Conservation (phyloP, 352 stramenopile species). For the Phytopythium delawarense region DNA sequence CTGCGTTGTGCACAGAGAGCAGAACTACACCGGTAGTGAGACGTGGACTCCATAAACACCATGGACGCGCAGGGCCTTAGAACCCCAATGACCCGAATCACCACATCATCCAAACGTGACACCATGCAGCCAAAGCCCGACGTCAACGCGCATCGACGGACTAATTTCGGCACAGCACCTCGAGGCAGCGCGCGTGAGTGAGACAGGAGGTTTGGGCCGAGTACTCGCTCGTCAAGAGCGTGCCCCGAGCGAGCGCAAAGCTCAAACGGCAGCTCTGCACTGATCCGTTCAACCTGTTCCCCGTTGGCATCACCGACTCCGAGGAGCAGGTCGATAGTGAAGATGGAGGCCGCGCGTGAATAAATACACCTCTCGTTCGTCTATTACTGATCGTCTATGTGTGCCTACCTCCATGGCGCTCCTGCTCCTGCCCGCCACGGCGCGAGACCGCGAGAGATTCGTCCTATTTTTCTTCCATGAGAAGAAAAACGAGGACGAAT, state of each 20-base stretch:
- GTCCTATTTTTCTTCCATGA: slow-evolving; percentile 28
- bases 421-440: slow-evolving; percentile 7
- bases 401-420: slow-evolving; percentile 1
- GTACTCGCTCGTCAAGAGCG: slow-evolving; percentile 31
- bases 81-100: too few species aligned
- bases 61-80: too few species aligned
- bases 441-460: slow-evolving; percentile 31
- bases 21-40: too few species aligned
- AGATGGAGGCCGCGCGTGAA: not conserved
- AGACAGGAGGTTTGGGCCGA: slow-evolving; percentile 36
- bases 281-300: slow-evolving; percentile 30
- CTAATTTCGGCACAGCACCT: not conserved
- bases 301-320: not conserved
- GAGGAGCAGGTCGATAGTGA: not conserved
- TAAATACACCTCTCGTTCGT: slow-evolving; percentile 1
- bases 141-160: too few species aligned
- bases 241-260: slow-evolving; percentile 34
- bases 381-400: not conserved
- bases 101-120: slow-evolving; percentile 10
- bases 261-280: slow-evolving; percentile 35
- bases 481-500: slow-evolving; percentile 32
- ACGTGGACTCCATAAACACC: too few species aligned
- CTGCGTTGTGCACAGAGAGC: too few species aligned
- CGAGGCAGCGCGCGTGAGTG: slow-evolving; percentile 16
- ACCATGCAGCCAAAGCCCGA: slow-evolving; percentile 38